Evolutionary conservation across 1,139 yeast species (phyloP), one percentile per base, ranked within the genome.

Genomic region (Blastobotrys malaysiensis): DNA sequence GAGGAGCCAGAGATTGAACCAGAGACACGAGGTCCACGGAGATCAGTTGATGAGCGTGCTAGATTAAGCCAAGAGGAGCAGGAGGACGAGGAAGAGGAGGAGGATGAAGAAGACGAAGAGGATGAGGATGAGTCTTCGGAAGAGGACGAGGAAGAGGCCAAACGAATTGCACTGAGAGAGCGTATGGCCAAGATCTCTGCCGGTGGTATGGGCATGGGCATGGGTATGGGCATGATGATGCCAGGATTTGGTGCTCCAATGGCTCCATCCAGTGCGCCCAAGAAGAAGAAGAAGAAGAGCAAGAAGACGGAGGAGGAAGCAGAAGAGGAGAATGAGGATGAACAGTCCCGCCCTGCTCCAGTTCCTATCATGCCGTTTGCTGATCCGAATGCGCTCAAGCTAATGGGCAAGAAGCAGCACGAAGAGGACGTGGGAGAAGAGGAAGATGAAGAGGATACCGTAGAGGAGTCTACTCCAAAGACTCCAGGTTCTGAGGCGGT

Each of bases 161-260:
- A 86, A 58, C 81, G 95, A 64, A 80, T 86, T 56, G 89, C 84
- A 14, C 77, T 93, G 55, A 85, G 96, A 36, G 97, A 88, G 62
- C 81, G 98, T 61, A 93, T 93, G 97, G 99, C 99, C 18, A 89
- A 86, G 64, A 80, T 95, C 22, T 88, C 98, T 0, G 54, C 49
- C 19, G 91, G 91, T 16, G 97, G 96, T 13, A 85, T 95, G 67
- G 95, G 95, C 70, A 79, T 61, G 85, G 85, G 51, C 73, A 78
- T 69, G 74, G 83, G 65, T 73, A 81, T 65, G 46, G 69, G 62
- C 47, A 69, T 69, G n/a, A 55, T 63, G 59, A 65, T 69, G 65
- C 62, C 64, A 5, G 71, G 65, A 9, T 59, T 69, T 9, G 61
- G 65, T 45, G 66, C 76, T n/a, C 63, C 63, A 24, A 53, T 53